These are phyloP conservation scores for Eragrostis curvula DNA, from an alignment of 176 grass and related monocot species.

Conservation along the genomic window DNA sequence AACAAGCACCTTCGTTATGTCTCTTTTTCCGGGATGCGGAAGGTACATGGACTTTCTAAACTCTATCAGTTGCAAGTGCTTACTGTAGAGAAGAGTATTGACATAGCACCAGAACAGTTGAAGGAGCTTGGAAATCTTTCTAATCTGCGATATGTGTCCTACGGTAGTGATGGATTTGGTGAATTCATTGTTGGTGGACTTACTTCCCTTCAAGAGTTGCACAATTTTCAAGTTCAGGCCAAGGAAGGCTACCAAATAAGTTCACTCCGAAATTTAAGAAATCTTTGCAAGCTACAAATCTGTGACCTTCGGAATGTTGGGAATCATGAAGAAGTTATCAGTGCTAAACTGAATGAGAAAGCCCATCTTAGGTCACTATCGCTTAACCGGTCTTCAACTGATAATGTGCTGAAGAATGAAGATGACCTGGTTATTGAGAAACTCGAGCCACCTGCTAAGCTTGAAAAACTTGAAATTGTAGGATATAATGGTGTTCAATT, in stretches of 20 bases:
- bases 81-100: background rate
- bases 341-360: slow-evolving; percentile 41
- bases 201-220: slow-evolving; percentile 40
- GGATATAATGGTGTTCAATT: slow-evolving; percentile 8
- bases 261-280: slow-evolving; percentile 28
- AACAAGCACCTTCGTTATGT: slow-evolving; percentile 52
- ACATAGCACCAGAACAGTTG: background rate
- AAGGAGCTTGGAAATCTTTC: slow-evolving; percentile 6
- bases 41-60: slow-evolving; percentile 31
- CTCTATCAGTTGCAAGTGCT: slow-evolving; percentile 49
- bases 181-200: slow-evolving; percentile 17
- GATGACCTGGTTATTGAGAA: slow-evolving; percentile 9
- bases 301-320: slow-evolving; percentile 27
- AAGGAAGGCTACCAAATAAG: slow-evolving; percentile 15
- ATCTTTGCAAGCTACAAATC: slow-evolving; percentile 5
- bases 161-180: background rate
- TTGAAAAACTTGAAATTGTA: slow-evolving; percentile 28
- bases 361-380: background rate
- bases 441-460: slow-evolving; percentile 7
- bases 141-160: slow-evolving; percentile 26
- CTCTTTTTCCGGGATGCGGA: background rate
- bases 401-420: background rate
- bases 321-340: background rate
- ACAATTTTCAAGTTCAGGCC: background rate
- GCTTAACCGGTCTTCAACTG: background rate